A percentile compares a stretch with the other conserved stretches of the same genome.
Conservation (phyloP, 1,284 basidiomycete genomes). For the Cystobasidium slooffiae region DNA sequence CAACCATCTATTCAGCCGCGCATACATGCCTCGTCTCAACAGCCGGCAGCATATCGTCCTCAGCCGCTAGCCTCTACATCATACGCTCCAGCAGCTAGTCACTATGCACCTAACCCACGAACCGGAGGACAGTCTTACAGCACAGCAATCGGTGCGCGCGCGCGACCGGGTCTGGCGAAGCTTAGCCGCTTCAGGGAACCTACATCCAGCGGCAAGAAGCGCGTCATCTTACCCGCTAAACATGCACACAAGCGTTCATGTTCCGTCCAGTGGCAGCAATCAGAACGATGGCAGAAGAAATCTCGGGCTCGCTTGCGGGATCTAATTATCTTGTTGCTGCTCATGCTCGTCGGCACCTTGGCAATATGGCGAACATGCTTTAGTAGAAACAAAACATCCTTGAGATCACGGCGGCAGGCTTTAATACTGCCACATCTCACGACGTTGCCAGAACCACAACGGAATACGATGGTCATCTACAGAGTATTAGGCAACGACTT, state of each 20-base stretch:
- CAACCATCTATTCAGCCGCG: too few species aligned
- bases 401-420: neutral
- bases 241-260: slow-evolving; percentile 38
- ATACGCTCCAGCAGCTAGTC: too few species aligned
- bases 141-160: neutral
- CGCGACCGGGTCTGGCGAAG: slow-evolving; percentile 30
- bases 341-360: slow-evolving; percentile 12
- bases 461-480: slow-evolving; percentile 55
- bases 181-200: slow-evolving; percentile 25
- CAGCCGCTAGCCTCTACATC: too few species aligned
- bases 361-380: slow-evolving; percentile 23
- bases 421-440: neutral
- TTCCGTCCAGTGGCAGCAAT: slow-evolving; percentile 43
- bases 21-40: too few species aligned
- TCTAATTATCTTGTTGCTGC: slow-evolving; percentile 15
- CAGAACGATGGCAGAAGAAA: slow-evolving; percentile 35
- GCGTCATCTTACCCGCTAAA: neutral
- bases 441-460: slow-evolving; percentile 46
- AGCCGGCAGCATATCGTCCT: too few species aligned
- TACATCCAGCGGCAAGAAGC: slow-evolving; percentile 24
- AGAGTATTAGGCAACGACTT: slow-evolving; percentile 56
- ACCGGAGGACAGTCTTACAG: slow-evolving; percentile 3
- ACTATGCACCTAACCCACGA: too few species aligned
- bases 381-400: neutral
- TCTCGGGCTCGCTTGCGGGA: slow-evolving; percentile 33